phyloP scores from a whole-genome alignment of 2,329 filamentous ascomycete species.

The Colletotrichum magnum region DNA sequence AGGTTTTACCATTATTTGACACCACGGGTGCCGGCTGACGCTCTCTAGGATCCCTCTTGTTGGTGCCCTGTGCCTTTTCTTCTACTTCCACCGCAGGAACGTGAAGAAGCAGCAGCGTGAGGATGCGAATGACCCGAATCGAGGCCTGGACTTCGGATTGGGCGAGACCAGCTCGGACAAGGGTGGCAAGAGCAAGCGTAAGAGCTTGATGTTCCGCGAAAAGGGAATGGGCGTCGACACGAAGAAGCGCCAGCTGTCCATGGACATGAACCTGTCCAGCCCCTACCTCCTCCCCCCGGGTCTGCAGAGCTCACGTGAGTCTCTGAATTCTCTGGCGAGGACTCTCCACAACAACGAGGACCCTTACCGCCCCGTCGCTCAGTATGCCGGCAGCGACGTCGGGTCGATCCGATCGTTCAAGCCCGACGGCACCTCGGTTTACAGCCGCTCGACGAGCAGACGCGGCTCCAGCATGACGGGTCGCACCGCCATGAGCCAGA shows the following conservation, averaged over 20 bases:
- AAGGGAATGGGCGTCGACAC: slow-evolving; percentile 55
- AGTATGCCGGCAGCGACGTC: slow-evolving; percentile 70
- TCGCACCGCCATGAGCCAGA: slow-evolving; percentile 47
- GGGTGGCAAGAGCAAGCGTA: slow-evolving; percentile 58
- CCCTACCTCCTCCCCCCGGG: slow-evolving; percentile 95
- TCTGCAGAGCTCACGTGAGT: slow-evolving; percentile 84
- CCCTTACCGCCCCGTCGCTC: slow-evolving; percentile 79
- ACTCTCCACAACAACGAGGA: slow-evolving; percentile 83
- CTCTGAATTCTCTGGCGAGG: slow-evolving; percentile 86
- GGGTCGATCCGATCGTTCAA: slow-evolving; percentile 69
- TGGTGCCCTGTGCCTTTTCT: slow-evolving; percentile 74
- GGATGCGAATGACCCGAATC: slow-evolving; percentile 88
- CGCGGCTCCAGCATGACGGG: slow-evolving; percentile 48
- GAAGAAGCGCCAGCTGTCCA: slow-evolving; percentile 70
- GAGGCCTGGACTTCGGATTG: slow-evolving; percentile 92
- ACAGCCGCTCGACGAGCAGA: slow-evolving; percentile 59
- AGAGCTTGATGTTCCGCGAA: slow-evolving; percentile 63
- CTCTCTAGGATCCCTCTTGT: slow-evolving; percentile 79
- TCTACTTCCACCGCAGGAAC: slow-evolving; percentile 86
- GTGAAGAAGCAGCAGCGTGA: slow-evolving; percentile 79
- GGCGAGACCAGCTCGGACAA: slow-evolving; percentile 60
- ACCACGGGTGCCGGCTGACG: slow-evolving; percentile 41
- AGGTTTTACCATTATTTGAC: slow-evolving; percentile 57
- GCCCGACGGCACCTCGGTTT: slow-evolving; percentile 60
- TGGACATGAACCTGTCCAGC: slow-evolving; percentile 82